Base-by-base conservation (phyloP, 2,329 filamentous ascomycete species). In the Nemania serpens region DNA sequence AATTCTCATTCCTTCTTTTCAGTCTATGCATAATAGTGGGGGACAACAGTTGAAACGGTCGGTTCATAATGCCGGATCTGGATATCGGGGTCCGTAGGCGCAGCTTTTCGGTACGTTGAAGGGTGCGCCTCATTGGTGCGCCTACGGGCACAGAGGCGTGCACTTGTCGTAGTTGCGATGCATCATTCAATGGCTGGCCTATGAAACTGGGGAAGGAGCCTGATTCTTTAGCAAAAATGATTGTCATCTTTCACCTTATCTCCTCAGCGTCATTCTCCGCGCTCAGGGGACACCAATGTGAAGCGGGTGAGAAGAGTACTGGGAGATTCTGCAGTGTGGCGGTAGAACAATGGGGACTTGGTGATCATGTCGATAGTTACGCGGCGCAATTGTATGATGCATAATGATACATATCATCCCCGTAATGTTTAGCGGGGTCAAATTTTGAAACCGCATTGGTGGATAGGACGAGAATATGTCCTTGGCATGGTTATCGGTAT, bases 401-500 rank as follows among this genome's bases (percentile, higher is more conserved):
- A 61, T 34, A 17, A n/a, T 25, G 37, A 12, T 41, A 22, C 25
- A 11, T 15, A 29, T 29, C 36, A 29, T 49, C 53, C 56, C 53
- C 33, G 39, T 57, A 22, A 52, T 36, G 5, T 42, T 43, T 34
- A 36, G 55, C 58, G 48, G 37, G 37, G 29, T 39, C 9, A 43
- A 45, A 50, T 49, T 55, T 36, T 29, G 20, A 11, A 46, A 61
- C 50, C 39, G 33, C 18, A 46, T 46, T 41, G 12, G 33, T 46
- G 55, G 59, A 55, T 61, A 42, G 59, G 59, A 61, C 50, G 43
- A 46, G 49, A 34, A 54, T 50, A 42, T 54, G 42, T 58, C 36
- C 49, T 55, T 58, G 55, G 39, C 49, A 25, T 45, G 13, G 37
- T 18, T 33, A 41, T 47, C 43, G 49, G 46, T 41, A 34, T 50